Percentiles rank a stretch among this genome's conserved stretches.
Conservation (phyloP, 1,139 yeast genomes). For the Geotrichum aggregatum region DNA sequence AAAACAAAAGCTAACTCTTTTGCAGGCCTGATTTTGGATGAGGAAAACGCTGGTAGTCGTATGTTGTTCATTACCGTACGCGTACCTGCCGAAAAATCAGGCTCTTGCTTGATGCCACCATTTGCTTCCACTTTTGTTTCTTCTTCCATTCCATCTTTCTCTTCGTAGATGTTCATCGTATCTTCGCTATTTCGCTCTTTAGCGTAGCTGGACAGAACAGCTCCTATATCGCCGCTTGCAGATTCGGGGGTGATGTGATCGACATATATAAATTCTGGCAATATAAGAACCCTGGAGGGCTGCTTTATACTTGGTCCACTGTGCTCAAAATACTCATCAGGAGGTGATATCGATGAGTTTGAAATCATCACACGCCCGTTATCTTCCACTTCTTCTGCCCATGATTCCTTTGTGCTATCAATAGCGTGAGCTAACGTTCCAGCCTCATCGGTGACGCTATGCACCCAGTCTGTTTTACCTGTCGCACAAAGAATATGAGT, state of each 20-base stretch:
- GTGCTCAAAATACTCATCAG: conserved; percentile 31
- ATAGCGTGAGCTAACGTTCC: conserved; percentile 53
- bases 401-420: conserved; percentile 17
- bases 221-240: conserved; percentile 46
- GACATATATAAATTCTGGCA: conserved; percentile 77
- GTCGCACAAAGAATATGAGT: conserved; percentile 77
- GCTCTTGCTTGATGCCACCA: background rate
- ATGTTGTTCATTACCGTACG: background rate
- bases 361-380: conserved; percentile 36
- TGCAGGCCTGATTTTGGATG: conserved; percentile 33
- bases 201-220: conserved; percentile 38
- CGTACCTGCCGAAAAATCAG: background rate
- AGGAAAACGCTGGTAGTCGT: background rate
- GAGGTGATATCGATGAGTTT: conserved; percentile 36
- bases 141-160: background rate
- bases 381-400: conserved; percentile 11
- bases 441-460: conserved; percentile 57
- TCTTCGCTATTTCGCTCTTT: conserved; percentile 12
- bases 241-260: conserved; percentile 47
- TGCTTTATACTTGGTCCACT: conserved; percentile 22
- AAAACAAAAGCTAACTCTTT: conserved; percentile 56
- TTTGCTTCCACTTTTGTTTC: background rate
- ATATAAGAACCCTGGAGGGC: conserved; percentile 45
- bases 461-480: conserved; percentile 80
- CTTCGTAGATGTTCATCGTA: background rate